Evolutionary conservation across 345 rosid species (phyloP), one percentile per base, ranked within the genome.

Genomic region (Theobroma cacao): DNA sequence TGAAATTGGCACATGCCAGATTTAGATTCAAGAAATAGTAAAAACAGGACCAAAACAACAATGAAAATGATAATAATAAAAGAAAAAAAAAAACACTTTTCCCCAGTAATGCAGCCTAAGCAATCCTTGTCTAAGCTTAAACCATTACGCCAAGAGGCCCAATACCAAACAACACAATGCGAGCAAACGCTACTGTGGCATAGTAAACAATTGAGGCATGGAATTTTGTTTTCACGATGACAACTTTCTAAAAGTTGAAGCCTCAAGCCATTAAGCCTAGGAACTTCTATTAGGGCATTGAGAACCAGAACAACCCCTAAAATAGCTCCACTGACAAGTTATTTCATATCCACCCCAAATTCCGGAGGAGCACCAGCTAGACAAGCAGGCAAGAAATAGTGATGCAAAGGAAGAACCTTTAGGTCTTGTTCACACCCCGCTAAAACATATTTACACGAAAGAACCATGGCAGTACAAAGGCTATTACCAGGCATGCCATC

Each of bases 381-480:
- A 71, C 5, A 4, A 30, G 50, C 34, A 50, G 15, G 36, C 65
- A 2, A 43, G 22, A 64, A 59, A 61, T 33, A 60, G 38, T 41
- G 68, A 53, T 43, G 77, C 53, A 4, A 34, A 8, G 63, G 64
- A 58, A 63, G 74, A 80, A 63, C 15, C 65, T 38, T 55, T 24
- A 14, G 48, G 65, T 50, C 47, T 38, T 40, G 22, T 50, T 64
- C 41, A 26, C 68, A 4, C 20, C 50, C 38, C 28, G n/a, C 81
- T 85, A 91, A 65, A 91, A 89, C 84, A 91, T 73, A 68, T 86
- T 83, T 63, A 80, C 87, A 40, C 90, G 93, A 75, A 91, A 85
- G 78, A 91, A 88, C 93, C 93, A 91, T 24, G 96, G 93, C 41
- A 91, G 79, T 24, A 91, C 86, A 38, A 91, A 91, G 52, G 93